Percentiles rank a stretch among this genome's conserved stretches.
Conservation (phyloP, 352 stramenopile species). For the Globisporangium perplexum region DNA sequence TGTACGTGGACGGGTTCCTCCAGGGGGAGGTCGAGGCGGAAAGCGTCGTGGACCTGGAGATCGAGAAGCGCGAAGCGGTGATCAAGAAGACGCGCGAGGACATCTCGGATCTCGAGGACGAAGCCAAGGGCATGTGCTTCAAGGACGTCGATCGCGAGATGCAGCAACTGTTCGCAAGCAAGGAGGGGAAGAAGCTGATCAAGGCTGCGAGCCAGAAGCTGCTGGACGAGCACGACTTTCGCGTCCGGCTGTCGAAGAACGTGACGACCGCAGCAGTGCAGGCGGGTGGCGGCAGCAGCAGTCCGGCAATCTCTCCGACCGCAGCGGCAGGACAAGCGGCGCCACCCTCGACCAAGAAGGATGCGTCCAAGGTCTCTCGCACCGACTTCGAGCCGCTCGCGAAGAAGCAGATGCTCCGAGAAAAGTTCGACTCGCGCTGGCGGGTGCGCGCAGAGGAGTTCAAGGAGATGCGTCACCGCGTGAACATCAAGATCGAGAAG, state of each 20-base stretch:
- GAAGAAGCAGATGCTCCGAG: constrained; percentile 76
- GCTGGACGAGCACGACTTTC: constrained; percentile 83
- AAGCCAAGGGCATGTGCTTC: constrained; percentile 63
- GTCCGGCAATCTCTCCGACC: not conserved
- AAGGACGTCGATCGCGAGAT: constrained; percentile 68
- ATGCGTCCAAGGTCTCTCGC: constrained; percentile 50
- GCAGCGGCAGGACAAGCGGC: not conserved
- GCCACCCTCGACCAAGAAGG: constrained; percentile 39
- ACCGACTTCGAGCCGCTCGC: constrained; percentile 74
- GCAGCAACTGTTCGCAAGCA: constrained; percentile 56
- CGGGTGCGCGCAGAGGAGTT: constrained; percentile 50
- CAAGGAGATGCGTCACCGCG: constrained; percentile 55
- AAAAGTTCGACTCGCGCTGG: constrained; percentile 66
- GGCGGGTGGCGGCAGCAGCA: not conserved
- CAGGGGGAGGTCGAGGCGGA: constrained; percentile 72
- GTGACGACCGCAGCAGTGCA: constrained; percentile 2
- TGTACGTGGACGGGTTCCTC: constrained; percentile 78
- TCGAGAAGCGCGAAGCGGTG: constrained; percentile 53
- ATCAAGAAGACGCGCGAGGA: constrained; percentile 72
- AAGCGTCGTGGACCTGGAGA: constrained; percentile 58
- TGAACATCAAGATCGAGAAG: constrained; percentile 68
- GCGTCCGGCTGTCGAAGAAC: constrained; percentile 52
- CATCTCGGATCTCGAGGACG: constrained; percentile 70
- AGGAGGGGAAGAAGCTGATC: constrained; percentile 68
- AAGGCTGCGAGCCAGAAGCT: constrained; percentile 60